Conservation (phyloP, 1,139 yeast genomes). For the Lodderomyces theae region DNA sequence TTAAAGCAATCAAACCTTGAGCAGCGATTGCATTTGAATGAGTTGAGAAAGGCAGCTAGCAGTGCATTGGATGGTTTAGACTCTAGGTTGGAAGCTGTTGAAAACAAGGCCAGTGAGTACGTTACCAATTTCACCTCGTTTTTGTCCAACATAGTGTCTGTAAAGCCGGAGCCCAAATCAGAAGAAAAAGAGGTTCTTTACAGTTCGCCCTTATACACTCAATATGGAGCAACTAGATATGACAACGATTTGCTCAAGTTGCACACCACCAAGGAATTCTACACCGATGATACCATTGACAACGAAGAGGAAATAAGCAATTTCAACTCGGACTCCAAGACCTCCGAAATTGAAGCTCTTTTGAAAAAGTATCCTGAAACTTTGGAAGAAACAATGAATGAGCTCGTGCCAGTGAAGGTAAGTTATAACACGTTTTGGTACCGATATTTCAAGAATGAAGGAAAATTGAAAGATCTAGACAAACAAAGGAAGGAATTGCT, state of each 20-base stretch:
- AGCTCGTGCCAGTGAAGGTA: slow-evolving; percentile 64
- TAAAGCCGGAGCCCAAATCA: slow-evolving; percentile 21
- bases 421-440: slow-evolving; percentile 71
- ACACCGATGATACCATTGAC: slow-evolving; percentile 12
- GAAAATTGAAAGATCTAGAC: slow-evolving; percentile 60
- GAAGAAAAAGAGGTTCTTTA: slow-evolving; percentile 22
- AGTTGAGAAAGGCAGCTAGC: slow-evolving; percentile 43
- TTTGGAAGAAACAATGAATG: slow-evolving; percentile 56
- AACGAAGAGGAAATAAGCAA: slow-evolving; percentile 18
- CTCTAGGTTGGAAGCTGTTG: slow-evolving; percentile 64
- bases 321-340: slow-evolving; percentile 50
- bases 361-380: slow-evolving; percentile 49
- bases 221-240: slow-evolving; percentile 41
- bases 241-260: slow-evolving; percentile 42
- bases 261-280: slow-evolving; percentile 29
- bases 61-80: slow-evolving; percentile 64
- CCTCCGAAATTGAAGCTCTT: slow-evolving; percentile 50
- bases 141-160: slow-evolving; percentile 50
- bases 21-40: slow-evolving; percentile 18
- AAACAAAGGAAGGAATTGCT: slow-evolving; percentile 62
- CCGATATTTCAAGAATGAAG: slow-evolving; percentile 59
- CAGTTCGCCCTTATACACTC: slow-evolving; percentile 20
- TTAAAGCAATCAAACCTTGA: slow-evolving; percentile 22
- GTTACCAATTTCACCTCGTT: slow-evolving; percentile 58
- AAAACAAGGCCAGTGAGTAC: slow-evolving; percentile 59